A percentile compares a stretch with the other conserved stretches of the same genome.
These are phyloP conservation scores for Exophiala calicioides DNA, from an alignment of 2,329 filamentous ascomycete species.

Conservation along the genomic window DNA sequence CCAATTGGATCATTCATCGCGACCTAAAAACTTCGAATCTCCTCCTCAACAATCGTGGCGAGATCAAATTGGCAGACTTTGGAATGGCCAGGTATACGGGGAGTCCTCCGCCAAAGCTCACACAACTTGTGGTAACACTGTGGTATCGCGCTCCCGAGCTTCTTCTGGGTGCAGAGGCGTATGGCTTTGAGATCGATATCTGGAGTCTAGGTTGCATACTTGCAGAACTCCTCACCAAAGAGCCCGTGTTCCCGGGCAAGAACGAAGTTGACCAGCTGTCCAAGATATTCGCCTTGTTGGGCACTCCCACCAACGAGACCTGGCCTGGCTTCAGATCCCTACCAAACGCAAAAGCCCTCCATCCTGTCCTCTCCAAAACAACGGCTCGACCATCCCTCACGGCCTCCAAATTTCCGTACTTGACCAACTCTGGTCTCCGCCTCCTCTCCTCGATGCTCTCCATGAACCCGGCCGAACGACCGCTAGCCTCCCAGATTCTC, in stretches of 20 bases:
- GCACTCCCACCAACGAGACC: slow-evolving; percentile 74
- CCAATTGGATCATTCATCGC: slow-evolving; percentile 86
- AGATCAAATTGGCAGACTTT: slow-evolving; percentile 95
- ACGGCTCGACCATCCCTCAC: slow-evolving; percentile 25
- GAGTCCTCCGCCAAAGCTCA: slow-evolving; percentile 73
- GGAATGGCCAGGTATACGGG: slow-evolving; percentile 93
- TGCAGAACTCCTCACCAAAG: slow-evolving; percentile 80
- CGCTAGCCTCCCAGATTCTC: slow-evolving; percentile 72
- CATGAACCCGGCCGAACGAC: slow-evolving; percentile 71
- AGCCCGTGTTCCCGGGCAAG: slow-evolving; percentile 80
- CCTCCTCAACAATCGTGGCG: slow-evolving; percentile 90
- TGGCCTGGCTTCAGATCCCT: slow-evolving; percentile 88
- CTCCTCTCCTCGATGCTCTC: slow-evolving; percentile 71
- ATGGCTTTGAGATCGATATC: slow-evolving; percentile 80
- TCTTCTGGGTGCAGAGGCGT: slow-evolving; percentile 74
- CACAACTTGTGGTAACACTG: slow-evolving; percentile 89
- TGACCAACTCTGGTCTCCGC: slow-evolving; percentile 72
- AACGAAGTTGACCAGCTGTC: slow-evolving; percentile 91
- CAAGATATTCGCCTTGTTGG: slow-evolving; percentile 86
- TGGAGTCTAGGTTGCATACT: slow-evolving; percentile 98
- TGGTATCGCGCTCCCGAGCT: slow-evolving; percentile 96
- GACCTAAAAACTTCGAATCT: slow-evolving; percentile 94
- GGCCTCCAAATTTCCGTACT: slow-evolving; percentile 70
- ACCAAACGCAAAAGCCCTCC: slow-evolving; percentile 79
- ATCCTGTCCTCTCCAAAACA: slow-evolving; percentile 50